Evolutionary conservation across 2,329 filamentous ascomycete genomes (phyloP), one percentile per base, ranked within the genome.

Genomic region (Colletotrichum karsti): DNA sequence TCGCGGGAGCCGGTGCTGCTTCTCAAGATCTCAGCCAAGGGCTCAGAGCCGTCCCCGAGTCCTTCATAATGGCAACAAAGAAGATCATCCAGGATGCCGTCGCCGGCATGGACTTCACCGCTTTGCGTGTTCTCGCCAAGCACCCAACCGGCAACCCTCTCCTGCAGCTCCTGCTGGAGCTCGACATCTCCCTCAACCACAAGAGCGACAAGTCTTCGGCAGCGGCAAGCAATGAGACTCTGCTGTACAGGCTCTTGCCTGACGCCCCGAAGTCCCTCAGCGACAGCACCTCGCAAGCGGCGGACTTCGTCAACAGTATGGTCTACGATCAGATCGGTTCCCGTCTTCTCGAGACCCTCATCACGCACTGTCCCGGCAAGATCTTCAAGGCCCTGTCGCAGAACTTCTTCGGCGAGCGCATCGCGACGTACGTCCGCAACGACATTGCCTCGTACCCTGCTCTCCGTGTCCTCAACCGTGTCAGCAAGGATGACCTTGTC

Each of bases 121-220:
- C 94, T 73, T 86, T 98, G 28, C 90, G 94, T 28, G 90, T 96
- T 3, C 84, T 99, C 63, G 93, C 95, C 2, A 94, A 91, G 20
- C 95, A 98, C 75, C 93, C 93, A 5, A 93, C 95, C 1, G 96
- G 94, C 53, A 98, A 97, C 74, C 96, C 96, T 0, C 92, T 94
- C 1, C 85, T 99, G n/a, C 96, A 98, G 77, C 87, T 98, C 1
- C 84, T 99, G 30, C 83, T 99, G 4, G 93, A 95, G 75, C 84
- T 99, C 15, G 96, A 99, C 75, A 88, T 98, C 53, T 87, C 90
- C 0, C 84, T 92, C 67, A 92, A 92, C 71, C 89, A 87, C 61
- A 89, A 89, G 70, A 87, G 85, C 4, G 90, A 89, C 71, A 90
- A 89, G 73, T 88, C 92, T 70, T 82, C 88, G 7, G 73, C 77